Evolutionary conservation across 2,329 filamentous ascomycete genomes (phyloP), one percentile per base, ranked within the genome.

Genomic region (Xylariaceae sp.): DNA sequence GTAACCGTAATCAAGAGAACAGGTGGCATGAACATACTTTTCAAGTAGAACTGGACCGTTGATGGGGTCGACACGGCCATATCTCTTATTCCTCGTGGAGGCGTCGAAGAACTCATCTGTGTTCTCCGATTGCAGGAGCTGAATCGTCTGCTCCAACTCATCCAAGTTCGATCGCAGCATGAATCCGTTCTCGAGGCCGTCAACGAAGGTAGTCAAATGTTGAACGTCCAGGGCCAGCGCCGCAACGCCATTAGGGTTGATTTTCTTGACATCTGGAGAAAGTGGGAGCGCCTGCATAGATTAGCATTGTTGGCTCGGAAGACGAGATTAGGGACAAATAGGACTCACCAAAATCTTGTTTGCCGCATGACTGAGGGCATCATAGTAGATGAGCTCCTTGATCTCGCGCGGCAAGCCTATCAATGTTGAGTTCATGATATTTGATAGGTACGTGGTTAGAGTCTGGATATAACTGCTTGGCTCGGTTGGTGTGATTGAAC

Each of bases 41-140:
- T 97, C 92, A n/a, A 98, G 68, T 50, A 98, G 65, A 33, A 88
- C 74, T 0, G 91, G 89, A 0, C 92, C 93, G 63, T 94, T 94
- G 64, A 94, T 75, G 42, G 88, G 86, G 68, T 97, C 89, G 25
- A 98, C 94, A 43, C 89, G 84, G 14, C 90, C 87, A 63, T 95
- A 98, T 64, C 95, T 94, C 70, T 87, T 91, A 68, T 96, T 95
- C 42, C 90, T 76, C 12, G 85, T 87, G 5, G 85, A 86, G 40
- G 93, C 85, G 62, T 98, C 93, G 64, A 93, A 98, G 67, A 95
- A 98, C 65, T 97, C 92, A 54, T 97, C 91, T n/a, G 88, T 82
- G 58, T 95, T 95, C 33, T 95, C 89, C 2, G 79, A 80, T 61
- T 88, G 83, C 78, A 98, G 86, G 21, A 98, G 75, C 48, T 86